Conservation (phyloP, 176 grass and related monocot species). For the Eragrostis nindensis region DNA sequence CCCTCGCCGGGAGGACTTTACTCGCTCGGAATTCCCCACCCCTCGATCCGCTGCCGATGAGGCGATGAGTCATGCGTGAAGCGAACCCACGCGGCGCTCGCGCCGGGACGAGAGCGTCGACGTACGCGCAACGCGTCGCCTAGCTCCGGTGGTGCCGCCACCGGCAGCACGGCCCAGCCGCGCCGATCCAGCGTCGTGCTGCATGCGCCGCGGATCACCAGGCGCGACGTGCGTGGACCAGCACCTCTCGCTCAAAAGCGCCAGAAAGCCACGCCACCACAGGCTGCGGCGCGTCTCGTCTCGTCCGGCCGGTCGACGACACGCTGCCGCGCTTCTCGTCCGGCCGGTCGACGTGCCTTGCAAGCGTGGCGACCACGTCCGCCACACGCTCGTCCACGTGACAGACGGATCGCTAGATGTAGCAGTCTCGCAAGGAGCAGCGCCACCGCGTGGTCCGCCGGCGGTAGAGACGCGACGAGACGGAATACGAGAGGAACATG, state of each 20-base stretch:
- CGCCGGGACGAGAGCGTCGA: not conserved
- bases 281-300: not conserved
- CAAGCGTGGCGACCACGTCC: not conserved
- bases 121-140: not conserved
- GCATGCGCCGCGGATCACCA: not conserved
- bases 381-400: conserved; percentile 8
- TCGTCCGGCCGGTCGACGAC: no score
- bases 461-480: not conserved
- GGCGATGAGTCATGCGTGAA: no score
- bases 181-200: no score
- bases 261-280: not conserved
- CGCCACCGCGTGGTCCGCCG: not conserved
- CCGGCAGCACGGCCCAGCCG: no score
- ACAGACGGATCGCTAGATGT: not conserved
- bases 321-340: no score
- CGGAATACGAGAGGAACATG: no score
- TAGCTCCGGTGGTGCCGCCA: not conserved
- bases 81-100: not conserved
- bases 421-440: not conserved
- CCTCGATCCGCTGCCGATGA: not conserved
- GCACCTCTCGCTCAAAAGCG: conserved; percentile 7
- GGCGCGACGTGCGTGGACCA: conserved; percentile 34
- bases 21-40: no score
- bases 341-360: conserved; percentile 2
- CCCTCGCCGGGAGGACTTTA: not conserved